Conservation (phyloP, 352 stramenopile genomes). For the Pythium aquatile region DNA sequence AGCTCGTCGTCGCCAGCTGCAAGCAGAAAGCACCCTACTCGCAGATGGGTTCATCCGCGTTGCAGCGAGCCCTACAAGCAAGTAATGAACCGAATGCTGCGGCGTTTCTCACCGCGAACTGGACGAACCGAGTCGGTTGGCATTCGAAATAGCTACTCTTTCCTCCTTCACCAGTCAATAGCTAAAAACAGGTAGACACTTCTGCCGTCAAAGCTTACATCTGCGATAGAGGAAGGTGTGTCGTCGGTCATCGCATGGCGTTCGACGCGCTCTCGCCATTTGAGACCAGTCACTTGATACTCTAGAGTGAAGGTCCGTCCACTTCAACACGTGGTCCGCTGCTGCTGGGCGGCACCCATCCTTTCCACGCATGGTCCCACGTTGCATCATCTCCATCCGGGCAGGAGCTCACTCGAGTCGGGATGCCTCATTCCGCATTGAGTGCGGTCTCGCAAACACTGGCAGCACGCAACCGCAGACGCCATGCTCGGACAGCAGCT, state of each 20-base stretch:
- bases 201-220: neutral
- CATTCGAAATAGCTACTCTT: neutral
- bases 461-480: neutral
- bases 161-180: neutral
- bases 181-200: neutral
- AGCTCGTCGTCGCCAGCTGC: neutral
- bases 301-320: neutral
- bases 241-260: neutral
- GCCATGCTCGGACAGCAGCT: neutral
- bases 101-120: neutral
- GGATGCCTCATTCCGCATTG: neutral
- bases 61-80: neutral
- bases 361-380: constrained; percentile 4
- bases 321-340: constrained; percentile 5
- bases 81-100: neutral
- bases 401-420: too few relatives aligned
- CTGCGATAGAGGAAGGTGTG: neutral
- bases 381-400: neutral
- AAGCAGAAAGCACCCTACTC: neutral
- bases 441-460: neutral
- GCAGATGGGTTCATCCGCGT: neutral
- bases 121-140: neutral
- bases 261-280: neutral
- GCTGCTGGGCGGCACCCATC: constrained; percentile 3
- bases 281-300: constrained; percentile 1